Conservation (phyloP, 148 eudicot species). For the Mesembryanthemum crystallinum region DNA sequence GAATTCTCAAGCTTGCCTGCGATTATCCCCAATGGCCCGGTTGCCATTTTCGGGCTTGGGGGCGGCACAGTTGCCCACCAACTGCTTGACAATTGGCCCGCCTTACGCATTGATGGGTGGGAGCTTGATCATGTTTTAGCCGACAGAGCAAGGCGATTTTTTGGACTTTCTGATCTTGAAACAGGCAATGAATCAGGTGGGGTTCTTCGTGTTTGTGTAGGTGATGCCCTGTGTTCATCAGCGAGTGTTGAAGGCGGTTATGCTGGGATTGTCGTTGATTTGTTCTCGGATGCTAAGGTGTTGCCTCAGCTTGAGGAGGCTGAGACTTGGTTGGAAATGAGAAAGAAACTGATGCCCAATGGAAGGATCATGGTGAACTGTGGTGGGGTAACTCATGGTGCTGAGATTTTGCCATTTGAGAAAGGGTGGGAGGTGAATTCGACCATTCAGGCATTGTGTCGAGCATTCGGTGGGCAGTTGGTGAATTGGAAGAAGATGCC, state of each 20-base stretch:
- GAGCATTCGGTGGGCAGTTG: conserved; percentile 59
- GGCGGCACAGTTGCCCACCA: conserved; percentile 83
- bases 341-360: conserved; percentile 60
- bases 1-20: conserved; percentile 79
- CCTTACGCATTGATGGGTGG: conserved; percentile 74
- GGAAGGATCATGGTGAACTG: conserved; percentile 95
- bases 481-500: conserved; percentile 77
- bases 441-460: conserved; percentile 56
- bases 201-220: conserved; percentile 52
- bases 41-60: conserved; percentile 84
- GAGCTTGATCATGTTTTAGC: conserved; percentile 75
- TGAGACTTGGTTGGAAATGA: conserved; percentile 60
- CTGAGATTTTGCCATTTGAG: conserved; percentile 15
- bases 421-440: conserved; percentile 50
- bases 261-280: conserved; percentile 82
- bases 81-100: conserved; percentile 74
- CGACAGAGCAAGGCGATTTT: conserved; percentile 59
- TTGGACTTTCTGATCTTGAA: conserved; percentile 69
- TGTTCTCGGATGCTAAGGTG: conserved; percentile 75
- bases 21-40: conserved; percentile 63
- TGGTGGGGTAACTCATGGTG: conserved; percentile 45
- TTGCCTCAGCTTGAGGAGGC: conserved; percentile 65
- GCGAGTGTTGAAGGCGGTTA: conserved; percentile 66
- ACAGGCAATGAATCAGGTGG: conserved; percentile 54
- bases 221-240: conserved; percentile 70